These are phyloP conservation scores for Xylariaceae sp. DNA, from an alignment of 2,329 filamentous ascomycete species.

Conservation along the genomic window DNA sequence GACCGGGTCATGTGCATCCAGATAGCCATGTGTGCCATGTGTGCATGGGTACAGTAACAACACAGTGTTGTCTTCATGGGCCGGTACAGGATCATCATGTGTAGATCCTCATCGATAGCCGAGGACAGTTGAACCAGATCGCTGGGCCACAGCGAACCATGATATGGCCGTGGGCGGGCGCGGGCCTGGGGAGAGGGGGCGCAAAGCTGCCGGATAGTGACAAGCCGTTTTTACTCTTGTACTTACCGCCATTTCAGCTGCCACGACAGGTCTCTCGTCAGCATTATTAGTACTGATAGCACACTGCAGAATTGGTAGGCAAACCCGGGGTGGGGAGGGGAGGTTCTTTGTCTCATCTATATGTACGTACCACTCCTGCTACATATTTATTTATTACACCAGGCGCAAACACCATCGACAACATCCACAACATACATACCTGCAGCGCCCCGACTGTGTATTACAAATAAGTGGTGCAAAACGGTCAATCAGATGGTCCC, in stretches of 20 bases:
- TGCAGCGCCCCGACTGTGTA: constrained; percentile 17
- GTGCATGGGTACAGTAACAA: constrained; percentile 15
- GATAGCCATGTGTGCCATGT: neutral
- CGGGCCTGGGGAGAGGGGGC: too few species aligned
- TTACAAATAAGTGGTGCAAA: constrained; percentile 18
- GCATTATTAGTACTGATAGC: too few species aligned
- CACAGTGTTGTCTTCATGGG: constrained; percentile 14
- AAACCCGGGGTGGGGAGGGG: too few species aligned
- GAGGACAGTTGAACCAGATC: constrained; percentile 41
- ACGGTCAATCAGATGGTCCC: constrained; percentile 27
- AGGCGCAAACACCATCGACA: neutral
- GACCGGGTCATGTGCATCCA: too few species aligned
- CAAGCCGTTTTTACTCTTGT: constrained; percentile 23
- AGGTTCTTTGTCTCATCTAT: too few species aligned
- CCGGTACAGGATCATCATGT: constrained; percentile 10
- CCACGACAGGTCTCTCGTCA: constrained; percentile 14
- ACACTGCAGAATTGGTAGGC: constrained; percentile 9
- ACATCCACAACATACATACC: constrained; percentile 5
- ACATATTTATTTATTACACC: too few species aligned
- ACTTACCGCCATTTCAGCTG: constrained; percentile 30
- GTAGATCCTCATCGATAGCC: constrained; percentile 39
- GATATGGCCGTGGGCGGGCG: constrained; percentile 14
- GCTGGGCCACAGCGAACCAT: constrained; percentile 33
- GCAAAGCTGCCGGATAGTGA: constrained; percentile 17
- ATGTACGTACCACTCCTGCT: neutral